Percentiles rank a stretch among this genome's conserved stretches.
Evolutionary conservation across 2,329 filamentous ascomycete species (phyloP).

Genomic region (Harringtonia lauricola): DNA sequence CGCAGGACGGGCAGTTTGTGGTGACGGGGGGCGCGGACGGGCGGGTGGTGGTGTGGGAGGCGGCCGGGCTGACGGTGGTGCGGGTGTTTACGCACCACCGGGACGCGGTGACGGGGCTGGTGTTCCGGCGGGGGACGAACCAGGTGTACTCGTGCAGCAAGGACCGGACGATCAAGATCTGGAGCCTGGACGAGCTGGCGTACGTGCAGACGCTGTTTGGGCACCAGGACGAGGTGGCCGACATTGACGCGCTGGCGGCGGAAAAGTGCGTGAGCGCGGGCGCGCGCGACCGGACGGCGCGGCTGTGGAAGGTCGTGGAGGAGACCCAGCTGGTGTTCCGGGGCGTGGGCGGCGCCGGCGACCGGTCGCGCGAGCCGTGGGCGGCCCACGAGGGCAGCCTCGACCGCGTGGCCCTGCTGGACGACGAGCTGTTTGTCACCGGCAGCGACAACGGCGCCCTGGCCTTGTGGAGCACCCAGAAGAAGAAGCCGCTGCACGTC

Average conservation of each 20-base stretch:
- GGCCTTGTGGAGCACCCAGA: conserved; percentile 77
- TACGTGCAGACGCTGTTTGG: conserved; percentile 95
- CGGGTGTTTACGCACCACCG: conserved; percentile 87
- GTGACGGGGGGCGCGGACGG: conserved; percentile 82
- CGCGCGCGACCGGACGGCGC: conserved; percentile 78
- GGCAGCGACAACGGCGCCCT: conserved; percentile 85
- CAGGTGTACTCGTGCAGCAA: conserved; percentile 86
- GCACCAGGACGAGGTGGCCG: conserved; percentile 83
- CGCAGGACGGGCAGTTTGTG: conserved; percentile 79
- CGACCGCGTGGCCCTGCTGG: conserved; percentile 84
- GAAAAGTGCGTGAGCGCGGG: conserved; percentile 90
- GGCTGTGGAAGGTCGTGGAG: conserved; percentile 92
- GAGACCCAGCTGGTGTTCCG: conserved; percentile 94
- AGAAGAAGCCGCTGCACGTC: conserved; percentile 87
- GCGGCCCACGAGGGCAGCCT: conserved; percentile 66
- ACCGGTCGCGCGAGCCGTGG: conserved; percentile 10
- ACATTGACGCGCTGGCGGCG: conserved; percentile 70
- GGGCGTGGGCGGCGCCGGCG: conserved; percentile 55
- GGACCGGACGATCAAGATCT: conserved; percentile 91
- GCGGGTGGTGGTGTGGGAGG: conserved; percentile 80
- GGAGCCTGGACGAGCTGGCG: conserved; percentile 82
- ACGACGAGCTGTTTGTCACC: conserved; percentile 80
- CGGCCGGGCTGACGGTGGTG: conserved; percentile 64
- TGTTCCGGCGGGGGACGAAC: conserved; percentile 79
- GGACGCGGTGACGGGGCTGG: conserved; percentile 73